Conservation (phyloP, 2,329 filamentous ascomycete species). For the Sporothrix schenckii region DNA sequence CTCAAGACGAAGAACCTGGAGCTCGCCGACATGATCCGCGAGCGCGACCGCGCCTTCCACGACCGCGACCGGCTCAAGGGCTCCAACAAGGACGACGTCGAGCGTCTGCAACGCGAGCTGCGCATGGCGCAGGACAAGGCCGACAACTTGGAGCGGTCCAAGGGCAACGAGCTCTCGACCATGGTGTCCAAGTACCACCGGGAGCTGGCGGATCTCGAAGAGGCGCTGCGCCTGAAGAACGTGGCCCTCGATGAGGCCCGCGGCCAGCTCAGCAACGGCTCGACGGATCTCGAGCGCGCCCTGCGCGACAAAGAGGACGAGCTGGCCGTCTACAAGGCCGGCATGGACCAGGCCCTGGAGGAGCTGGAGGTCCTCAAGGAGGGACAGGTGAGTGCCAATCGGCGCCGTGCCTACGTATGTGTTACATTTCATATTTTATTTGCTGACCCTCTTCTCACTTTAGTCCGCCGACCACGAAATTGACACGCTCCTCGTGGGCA, state of each 20-base stretch:
- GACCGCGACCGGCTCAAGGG: slow-evolving; percentile 88
- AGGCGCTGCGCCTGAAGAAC: slow-evolving; percentile 85
- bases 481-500: slow-evolving; percentile 82
- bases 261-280: slow-evolving; percentile 74
- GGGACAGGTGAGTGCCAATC: slow-evolving; percentile 52
- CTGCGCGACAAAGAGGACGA: slow-evolving; percentile 96
- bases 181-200: slow-evolving; percentile 96
- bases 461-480: slow-evolving; percentile 85
- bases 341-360: slow-evolving; percentile 93
- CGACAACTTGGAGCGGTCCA: slow-evolving; percentile 88
- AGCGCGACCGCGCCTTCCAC: slow-evolving; percentile 88
- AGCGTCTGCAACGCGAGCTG: slow-evolving; percentile 92
- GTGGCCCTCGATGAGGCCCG: slow-evolving; percentile 83
- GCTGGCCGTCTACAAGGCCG: slow-evolving; percentile 95
- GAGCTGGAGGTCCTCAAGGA: slow-evolving; percentile 87
- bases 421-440: no score
- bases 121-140: slow-evolving; percentile 88
- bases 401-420: no score
- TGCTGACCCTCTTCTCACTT: slow-evolving; percentile 48
- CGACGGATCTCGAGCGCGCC: slow-evolving; percentile 80
- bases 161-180: slow-evolving; percentile 91
- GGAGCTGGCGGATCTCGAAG: slow-evolving; percentile 95
- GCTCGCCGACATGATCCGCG: slow-evolving; percentile 96
- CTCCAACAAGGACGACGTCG: slow-evolving; percentile 86
- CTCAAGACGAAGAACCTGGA: slow-evolving; percentile 99